Evolutionary conservation across 176 grass and related monocot species (phyloP), one percentile per base, ranked within the genome.

Genomic region (Otatea glauca): DNA sequence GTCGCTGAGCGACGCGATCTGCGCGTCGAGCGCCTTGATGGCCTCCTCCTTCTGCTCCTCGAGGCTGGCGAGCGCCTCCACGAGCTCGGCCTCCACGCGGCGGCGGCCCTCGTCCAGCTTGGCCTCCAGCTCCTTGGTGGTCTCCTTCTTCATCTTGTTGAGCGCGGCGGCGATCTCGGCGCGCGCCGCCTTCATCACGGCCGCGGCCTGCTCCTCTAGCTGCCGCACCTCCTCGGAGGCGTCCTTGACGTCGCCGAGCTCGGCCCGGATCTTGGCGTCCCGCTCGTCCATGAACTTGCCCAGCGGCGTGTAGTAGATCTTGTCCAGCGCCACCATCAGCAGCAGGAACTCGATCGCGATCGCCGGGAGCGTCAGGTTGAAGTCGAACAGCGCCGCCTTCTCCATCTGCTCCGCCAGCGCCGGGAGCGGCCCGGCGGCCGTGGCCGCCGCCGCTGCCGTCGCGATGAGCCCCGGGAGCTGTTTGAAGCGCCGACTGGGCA

Each of bases 91-190:
- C 86, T 99, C 96, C 1, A 96, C 90, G 49, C 83, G 80, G n/a
- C 76, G 68, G 83, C 92, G 91, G 4, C 93, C 96, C 83, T 99
- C 96, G 11, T 92, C 89, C 12, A 99, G 86, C 83, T 92, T 92
- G 18, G 80, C 76, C 84, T 99, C 96, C 74, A 99, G 77, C 88
- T 99, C 96, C 21, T 49, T 54, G 50, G 88, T 89, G 24, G 91
- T 90, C 89, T 99, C 93, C 86, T 99, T 99, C 93, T 96, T 99
- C 96, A 96, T 99, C 90, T 99, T 93, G 90, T 96, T 99, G 81
- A 96, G 91, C 73, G 96, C 93, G 0, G 93, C 96, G 7, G 96
- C 91, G 59, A 99, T 85, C 92, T 99, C 96, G 27, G 96, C 96
- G 80, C 93, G 91, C 12, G 96, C 93, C 0, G 96, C 96, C 77